These are phyloP conservation scores for Geotrichum phurueaensis DNA, from an alignment of 1,139 yeast genomes.

Conservation along the genomic window DNA sequence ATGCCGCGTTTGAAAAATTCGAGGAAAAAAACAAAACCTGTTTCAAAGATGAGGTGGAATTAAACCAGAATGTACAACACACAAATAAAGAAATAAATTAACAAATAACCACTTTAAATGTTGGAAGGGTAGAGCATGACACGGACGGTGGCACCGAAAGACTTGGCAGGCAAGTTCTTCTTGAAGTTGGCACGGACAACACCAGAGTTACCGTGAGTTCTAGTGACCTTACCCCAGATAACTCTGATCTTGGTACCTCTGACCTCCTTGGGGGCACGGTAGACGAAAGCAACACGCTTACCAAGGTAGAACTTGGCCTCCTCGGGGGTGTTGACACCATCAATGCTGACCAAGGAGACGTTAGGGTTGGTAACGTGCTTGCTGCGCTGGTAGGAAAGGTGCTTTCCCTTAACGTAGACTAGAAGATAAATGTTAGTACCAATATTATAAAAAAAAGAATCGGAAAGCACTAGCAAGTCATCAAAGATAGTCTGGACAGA, in stretches of 20 bases:
- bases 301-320: constrained; percentile 99
- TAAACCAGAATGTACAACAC: neutral
- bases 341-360: constrained; percentile 92
- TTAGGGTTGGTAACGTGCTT: constrained; percentile 98
- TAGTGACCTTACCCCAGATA: constrained; percentile 91
- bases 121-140: constrained; percentile 99
- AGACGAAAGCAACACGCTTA: constrained; percentile 98
- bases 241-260: constrained; percentile 99
- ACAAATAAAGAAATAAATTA: neutral
- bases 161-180: constrained; percentile 98
- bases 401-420: constrained; percentile 99
- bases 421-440: constrained; percentile 21
- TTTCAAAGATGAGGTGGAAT: neutral
- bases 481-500: neutral
- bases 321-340: constrained; percentile 85
- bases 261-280: constrained; percentile 96
- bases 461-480: neutral
- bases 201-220: constrained; percentile 99
- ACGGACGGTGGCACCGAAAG: constrained; percentile 99
- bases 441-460: neutral
- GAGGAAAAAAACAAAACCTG: neutral
- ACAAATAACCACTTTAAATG: constrained; percentile 56
- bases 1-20: neutral
- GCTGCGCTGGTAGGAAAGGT: constrained; percentile 99
- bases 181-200: constrained; percentile 98